phyloP scores from a whole-genome alignment of 768 basidiomycete species.

The Gelatoporia subvermispora region DNA sequence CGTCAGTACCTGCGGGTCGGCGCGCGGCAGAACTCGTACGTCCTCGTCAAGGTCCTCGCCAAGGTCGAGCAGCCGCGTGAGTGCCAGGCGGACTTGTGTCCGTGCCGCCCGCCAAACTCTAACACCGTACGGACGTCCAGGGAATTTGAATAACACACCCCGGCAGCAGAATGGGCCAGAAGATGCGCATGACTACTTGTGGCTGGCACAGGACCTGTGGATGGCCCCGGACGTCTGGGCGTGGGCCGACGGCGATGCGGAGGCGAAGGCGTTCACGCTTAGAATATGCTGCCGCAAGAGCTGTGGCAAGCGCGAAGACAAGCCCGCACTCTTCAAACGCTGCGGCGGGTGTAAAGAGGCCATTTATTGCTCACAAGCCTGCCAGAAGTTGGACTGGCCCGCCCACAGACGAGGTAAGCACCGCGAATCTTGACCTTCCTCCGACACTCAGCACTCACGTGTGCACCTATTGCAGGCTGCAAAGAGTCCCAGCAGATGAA shows the following conservation, averaged over 20 bases:
- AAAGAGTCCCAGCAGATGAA: conserved; percentile 7
- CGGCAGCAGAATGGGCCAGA: conserved; percentile 33
- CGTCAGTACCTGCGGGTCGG: conserved; percentile 36
- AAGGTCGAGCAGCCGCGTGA: conserved; percentile 32
- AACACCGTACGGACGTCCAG: conserved; percentile 13
- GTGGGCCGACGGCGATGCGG: conserved; percentile 35
- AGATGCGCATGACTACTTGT: conserved; percentile 44
- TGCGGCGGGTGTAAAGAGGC: conserved; percentile 34
- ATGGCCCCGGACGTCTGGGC: conserved; percentile 38
- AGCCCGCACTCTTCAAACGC: conserved; percentile 34
- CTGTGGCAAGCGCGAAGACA: conserved; percentile 29
- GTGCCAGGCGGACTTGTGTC: conserved; percentile 5
- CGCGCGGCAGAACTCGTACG: conserved; percentile 27
- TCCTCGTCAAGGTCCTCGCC: conserved; percentile 37
- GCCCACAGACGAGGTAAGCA: conserved; percentile 20
- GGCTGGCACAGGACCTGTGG: conserved; percentile 40
- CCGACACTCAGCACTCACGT: neutral
- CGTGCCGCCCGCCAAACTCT: neutral
- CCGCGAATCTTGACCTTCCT: neutral
- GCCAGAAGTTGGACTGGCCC: conserved; percentile 29
- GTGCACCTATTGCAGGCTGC: neutral
- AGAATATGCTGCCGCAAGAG: conserved; percentile 29
- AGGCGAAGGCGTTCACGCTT: conserved; percentile 28
- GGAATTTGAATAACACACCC: conserved; percentile 24
- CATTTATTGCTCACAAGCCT: conserved; percentile 25